Conservation (phyloP, 2,329 filamentous ascomycete genomes). For the Penicillium sp. region DNA sequence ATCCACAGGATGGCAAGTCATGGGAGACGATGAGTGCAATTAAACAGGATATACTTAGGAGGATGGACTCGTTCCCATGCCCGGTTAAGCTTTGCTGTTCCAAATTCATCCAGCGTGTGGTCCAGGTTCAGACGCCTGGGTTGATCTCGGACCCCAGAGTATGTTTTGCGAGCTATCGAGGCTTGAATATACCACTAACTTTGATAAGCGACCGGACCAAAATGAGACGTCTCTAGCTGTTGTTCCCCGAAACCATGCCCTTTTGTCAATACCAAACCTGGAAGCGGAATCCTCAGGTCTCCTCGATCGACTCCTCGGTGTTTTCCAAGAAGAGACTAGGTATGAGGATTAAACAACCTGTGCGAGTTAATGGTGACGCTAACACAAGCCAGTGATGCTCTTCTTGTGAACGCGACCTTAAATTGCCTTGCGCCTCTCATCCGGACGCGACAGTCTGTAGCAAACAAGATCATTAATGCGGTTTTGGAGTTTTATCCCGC, state of each 20-base stretch:
- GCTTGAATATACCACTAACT: conserved; percentile 9
- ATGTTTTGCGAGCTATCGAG: conserved; percentile 30
- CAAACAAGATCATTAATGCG: conserved; percentile 74
- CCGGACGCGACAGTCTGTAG: conserved; percentile 68
- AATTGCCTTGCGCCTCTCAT: conserved; percentile 79
- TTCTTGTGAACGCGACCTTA: conserved; percentile 81
- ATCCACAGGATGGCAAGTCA: conserved; percentile 66
- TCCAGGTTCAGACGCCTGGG: conserved; percentile 83
- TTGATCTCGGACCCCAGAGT: conserved; percentile 73
- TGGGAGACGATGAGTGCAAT: conserved; percentile 86
- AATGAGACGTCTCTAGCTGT: conserved; percentile 80
- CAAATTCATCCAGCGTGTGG: conserved; percentile 91
- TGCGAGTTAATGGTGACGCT: background rate
- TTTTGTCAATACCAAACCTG: conserved; percentile 69
- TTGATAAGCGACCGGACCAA: conserved; percentile 55
- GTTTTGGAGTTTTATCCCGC: conserved; percentile 87
- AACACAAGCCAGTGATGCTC: conserved; percentile 57
- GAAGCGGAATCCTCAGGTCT: conserved; percentile 90
- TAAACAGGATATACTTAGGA: conserved; percentile 75
- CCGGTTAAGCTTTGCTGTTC: conserved; percentile 86
- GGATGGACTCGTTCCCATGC: conserved; percentile 72
- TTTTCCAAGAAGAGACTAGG: conserved; percentile 80
- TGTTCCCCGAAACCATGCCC: conserved; percentile 70
- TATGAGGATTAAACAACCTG: conserved; percentile 32
- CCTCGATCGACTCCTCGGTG: conserved; percentile 73